Evolutionary conservation across 225 moss, liverwort and hornwort genomes (phyloP).

Genomic region (Polytrichum formosum): DNA sequence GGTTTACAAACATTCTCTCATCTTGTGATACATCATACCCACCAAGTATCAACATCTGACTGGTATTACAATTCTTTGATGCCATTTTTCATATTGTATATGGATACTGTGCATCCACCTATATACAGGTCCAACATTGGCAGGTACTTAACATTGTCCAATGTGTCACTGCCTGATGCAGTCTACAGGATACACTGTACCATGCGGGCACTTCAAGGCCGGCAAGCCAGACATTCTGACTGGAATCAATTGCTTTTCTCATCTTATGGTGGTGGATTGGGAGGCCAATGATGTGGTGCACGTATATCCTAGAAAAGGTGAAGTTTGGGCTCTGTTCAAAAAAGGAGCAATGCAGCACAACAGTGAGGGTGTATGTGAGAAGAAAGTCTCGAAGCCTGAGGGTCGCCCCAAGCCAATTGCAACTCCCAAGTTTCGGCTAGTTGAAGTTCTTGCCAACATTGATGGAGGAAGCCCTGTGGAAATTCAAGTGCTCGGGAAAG

Average conservation of each 20-base stretch:
- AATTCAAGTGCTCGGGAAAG: constrained; percentile 20
- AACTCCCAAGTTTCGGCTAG: constrained; percentile 14
- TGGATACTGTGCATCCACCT: too few species aligned
- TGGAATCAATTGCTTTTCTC: constrained; percentile 39
- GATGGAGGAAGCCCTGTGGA: constrained; percentile 1
- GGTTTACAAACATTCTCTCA: too few species aligned
- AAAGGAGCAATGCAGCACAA: not conserved
- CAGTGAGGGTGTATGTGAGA: not conserved
- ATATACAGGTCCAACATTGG: too few species aligned
- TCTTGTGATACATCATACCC: too few species aligned
- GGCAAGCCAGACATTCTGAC: constrained; percentile 6
- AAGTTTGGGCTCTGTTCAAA: constrained; percentile 30
- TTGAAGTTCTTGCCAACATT: constrained; percentile 10
- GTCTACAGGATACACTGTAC: constrained; percentile 9
- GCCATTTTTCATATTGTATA: too few species aligned
- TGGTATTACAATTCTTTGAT: too few species aligned
- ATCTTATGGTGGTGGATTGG: constrained; percentile 16
- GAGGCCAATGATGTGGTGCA: constrained; percentile 3
- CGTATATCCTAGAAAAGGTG: constrained; percentile 30
- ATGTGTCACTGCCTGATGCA: constrained; percentile 10
- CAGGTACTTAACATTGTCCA: not conserved
- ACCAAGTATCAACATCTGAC: too few species aligned
- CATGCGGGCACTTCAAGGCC: constrained; percentile 32
- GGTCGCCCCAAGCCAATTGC: not conserved
- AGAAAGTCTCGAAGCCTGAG: not conserved